Evolutionary conservation across 2,329 filamentous ascomycete genomes (phyloP), one percentile per base, ranked within the genome.

Genomic region (Drechslerella coelobrocha): DNA sequence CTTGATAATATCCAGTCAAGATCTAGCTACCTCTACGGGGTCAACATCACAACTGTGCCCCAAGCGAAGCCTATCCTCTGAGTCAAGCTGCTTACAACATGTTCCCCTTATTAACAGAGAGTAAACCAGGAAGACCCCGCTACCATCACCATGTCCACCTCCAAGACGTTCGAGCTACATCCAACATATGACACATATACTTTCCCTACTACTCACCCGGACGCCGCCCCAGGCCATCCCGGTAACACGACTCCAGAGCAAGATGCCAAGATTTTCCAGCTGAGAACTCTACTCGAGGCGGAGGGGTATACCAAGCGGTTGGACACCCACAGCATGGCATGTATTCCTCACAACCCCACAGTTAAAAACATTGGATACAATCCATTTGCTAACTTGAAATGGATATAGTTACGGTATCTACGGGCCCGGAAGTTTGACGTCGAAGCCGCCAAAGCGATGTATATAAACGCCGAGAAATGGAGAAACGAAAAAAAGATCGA

Each of bases 181-280:
- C n/a, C n/a, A n/a, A n/a, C n/a, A n/a, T 96, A 97, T 84, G 94
- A 97, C 82, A 80, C 95, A 83, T 97, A 94, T 81, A 92, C 97
- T 81, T 97, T 86, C 83, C 94, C 94, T 73, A 91, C 88, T 74
- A 88, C 85, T 73, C 86, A 91, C 50, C 85, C 89, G 61, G 85
- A 86, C 75, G 79, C 84, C 50, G 85, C 88, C 78, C 82, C 83
- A 76, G 94, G 94, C 74, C 92, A 97, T 80, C 88, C 93, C 73
- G 94, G 94, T 78, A 86, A 95, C 80, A 89, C 95, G 77, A 94
- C 89, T 61, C 83, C 86, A 65, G 85, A 90, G 79, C 92, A 97
- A 83, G 89, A 96, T 85, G 92, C 91, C 59, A 88, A 93, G 81
- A 89, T 97, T 51, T 82, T 87, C 78, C 91, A 97, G 84, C 84